A percentile compares a stretch with the other conserved stretches of the same genome.
Evolutionary conservation across 495 filamentous ascomycete genomes (phyloP).

Genomic region (Thermothielavioides terrestris): DNA sequence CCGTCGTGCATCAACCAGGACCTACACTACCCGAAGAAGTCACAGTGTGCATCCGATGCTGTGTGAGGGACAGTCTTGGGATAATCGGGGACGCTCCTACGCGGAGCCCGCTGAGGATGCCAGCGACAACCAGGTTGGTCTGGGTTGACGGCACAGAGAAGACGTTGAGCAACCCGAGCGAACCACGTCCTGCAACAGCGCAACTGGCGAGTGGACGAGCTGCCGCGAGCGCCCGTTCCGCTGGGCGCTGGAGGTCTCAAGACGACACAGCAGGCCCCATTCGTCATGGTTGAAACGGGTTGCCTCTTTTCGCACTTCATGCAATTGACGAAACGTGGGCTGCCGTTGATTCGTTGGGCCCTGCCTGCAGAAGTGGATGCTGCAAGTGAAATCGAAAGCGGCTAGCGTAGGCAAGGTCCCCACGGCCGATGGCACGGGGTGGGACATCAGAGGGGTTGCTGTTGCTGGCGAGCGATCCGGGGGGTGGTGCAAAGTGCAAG

Average conservation of each 20-base stretch:
- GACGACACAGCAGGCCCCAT: background rate
- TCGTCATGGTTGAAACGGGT: constrained; percentile 8
- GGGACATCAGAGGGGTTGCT: constrained; percentile 2
- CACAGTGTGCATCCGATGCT: background rate
- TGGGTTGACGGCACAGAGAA: background rate
- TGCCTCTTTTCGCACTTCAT: constrained; percentile 6
- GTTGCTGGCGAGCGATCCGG: constrained; percentile 1
- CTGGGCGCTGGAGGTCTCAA: no score
- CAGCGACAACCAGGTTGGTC: no score
- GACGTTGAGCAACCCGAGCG: background rate
- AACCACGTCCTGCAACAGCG: background rate
- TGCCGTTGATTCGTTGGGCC: constrained; percentile 18
- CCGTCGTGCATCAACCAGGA: background rate
- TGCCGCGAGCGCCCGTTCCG: no score
- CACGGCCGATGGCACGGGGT: constrained; percentile 14
- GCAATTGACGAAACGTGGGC: constrained; percentile 12
- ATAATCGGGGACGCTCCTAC: no score
- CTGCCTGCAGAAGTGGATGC: constrained; percentile 8
- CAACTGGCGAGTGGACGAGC: no score
- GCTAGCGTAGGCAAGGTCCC: constrained; percentile 16
- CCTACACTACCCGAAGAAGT: no score
- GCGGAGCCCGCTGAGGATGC: no score
- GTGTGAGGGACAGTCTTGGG: no score
- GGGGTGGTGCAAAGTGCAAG: constrained; percentile 14
- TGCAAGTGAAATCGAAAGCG: constrained; percentile 21